These are phyloP conservation scores for Chrysoporthe deuterocubensis DNA, from an alignment of 2,329 filamentous ascomycete species.

Conservation along the genomic window DNA sequence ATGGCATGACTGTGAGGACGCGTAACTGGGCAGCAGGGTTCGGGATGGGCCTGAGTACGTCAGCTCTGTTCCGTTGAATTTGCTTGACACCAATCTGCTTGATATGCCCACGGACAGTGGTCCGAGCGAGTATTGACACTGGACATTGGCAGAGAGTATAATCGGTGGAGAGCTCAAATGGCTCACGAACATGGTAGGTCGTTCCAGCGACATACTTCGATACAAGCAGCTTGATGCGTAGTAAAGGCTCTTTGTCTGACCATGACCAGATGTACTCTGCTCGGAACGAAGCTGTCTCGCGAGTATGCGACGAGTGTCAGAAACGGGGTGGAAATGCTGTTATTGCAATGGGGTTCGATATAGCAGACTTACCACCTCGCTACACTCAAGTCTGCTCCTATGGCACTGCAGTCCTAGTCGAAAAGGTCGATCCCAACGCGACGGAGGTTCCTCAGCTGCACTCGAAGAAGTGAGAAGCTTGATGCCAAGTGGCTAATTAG, in stretches of 20 bases:
- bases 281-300: constrained; percentile 61
- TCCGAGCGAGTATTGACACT: not conserved
- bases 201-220: not conserved
- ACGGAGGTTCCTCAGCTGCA: constrained; percentile 36
- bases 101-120: not conserved
- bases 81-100: not conserved
- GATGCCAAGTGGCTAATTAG: not conserved
- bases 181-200: constrained; percentile 57
- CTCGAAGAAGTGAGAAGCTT: not conserved
- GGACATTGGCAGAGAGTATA: constrained; percentile 44
- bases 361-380: constrained; percentile 52
- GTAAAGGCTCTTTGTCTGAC: not conserved
- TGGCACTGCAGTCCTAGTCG: constrained; percentile 61
- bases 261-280: constrained; percentile 53
- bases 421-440: constrained; percentile 51
- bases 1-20: constrained; percentile 46
- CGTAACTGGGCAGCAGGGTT: constrained; percentile 62
- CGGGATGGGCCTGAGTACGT: constrained; percentile 53
- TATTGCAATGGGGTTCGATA: constrained; percentile 62
- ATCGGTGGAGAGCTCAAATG: constrained; percentile 63
- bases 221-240: not conserved
- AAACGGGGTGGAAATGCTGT: constrained; percentile 62
- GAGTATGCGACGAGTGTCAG: constrained; percentile 61
- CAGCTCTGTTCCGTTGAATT: no score
- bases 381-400: constrained; percentile 65